Percentiles rank a stretch among this genome's conserved stretches.
Conservation (phyloP, 2,329 filamentous ascomycete genomes). For the Leptographium galeiforme region DNA sequence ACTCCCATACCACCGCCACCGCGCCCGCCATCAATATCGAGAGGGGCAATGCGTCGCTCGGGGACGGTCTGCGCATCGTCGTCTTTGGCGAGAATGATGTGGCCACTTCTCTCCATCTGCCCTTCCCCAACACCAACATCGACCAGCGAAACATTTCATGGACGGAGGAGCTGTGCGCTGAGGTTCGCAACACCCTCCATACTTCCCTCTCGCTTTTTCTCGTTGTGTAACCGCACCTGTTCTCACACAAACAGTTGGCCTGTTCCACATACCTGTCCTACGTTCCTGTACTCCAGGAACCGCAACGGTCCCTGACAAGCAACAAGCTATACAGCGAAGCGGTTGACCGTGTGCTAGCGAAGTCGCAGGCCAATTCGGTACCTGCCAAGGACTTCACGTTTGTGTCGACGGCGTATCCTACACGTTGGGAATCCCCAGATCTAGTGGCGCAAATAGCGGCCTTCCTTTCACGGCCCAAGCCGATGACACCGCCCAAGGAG, state of each 20-base stretch:
- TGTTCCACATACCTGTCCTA: constrained; percentile 33
- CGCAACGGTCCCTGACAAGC: constrained; percentile 29
- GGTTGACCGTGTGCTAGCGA: constrained; percentile 18
- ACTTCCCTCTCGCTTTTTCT: neutral
- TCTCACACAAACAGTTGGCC: constrained; percentile 22
- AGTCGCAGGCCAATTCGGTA: constrained; percentile 18
- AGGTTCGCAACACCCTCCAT: constrained; percentile 21
- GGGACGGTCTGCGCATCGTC: constrained; percentile 31
- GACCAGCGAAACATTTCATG: constrained; percentile 21
- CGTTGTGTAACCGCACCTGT: neutral
- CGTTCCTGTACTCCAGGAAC: constrained; percentile 20
- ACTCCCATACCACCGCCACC: no score
- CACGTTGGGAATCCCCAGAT: constrained; percentile 25
- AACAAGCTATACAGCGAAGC: constrained; percentile 40
- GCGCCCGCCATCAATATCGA: neutral
- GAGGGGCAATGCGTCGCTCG: constrained; percentile 5
- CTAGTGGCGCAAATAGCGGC: constrained; percentile 28
- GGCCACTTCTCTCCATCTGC: constrained; percentile 17
- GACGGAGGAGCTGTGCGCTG: constrained; percentile 34
- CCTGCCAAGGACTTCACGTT: constrained; percentile 31
- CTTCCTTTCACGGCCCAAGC: constrained; percentile 28
- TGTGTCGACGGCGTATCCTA: constrained; percentile 27
- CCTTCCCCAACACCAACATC: constrained; percentile 11
- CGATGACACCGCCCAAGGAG: constrained; percentile 23
- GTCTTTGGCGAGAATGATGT: constrained; percentile 38